Base-by-base conservation (phyloP, 1,284 basidiomycete genomes). In the Puccinia triticina region DNA sequence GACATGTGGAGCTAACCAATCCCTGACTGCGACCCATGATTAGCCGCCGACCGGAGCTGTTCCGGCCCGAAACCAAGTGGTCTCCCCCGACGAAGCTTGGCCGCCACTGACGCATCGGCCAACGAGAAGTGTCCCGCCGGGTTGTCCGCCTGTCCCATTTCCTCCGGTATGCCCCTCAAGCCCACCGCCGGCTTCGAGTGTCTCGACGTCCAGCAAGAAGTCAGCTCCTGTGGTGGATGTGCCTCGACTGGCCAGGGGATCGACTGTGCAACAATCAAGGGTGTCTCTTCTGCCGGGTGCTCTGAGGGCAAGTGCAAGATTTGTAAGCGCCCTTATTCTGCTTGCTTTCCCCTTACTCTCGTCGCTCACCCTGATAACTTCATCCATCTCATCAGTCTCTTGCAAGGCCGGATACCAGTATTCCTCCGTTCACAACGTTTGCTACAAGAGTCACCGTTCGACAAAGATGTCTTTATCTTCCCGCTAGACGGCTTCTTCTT, bases 201-300 rank as follows among this genome's bases (percentile, higher is more conserved):
- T 37, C 72, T 74, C 29, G 72, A 74, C 53, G 72, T 74, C 16
- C 11, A 21, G 21, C 29, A 74, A 57, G 72, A 74, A 57, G 29
- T 74, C 11, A 57, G 34, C 43, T 74, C 72, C 2, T 74, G 72
- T 55, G 72, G 72, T 18, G 72, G 72, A n/a, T 74, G 72, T n/a
- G 32, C 26, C 7, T 53, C 72, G 7, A 18, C 50, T 4, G 72
- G 72, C 16, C 50, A 74, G 37, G 72, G 72, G 0, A 26, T 57
- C 11, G 50, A 74, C 57, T 74, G 72, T 40, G 18, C 50, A 7
- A 34, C n/a, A n/a, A 29, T 74, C 8, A 74, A 74, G 37, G 72
- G 72, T 26, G 72, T 74, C 23, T 29, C 48, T 2, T 74, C 72
- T 32, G 4, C 72, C n/a, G 72, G 72, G 14, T 74, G 72, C 29